Conservation (phyloP, 169 alveolate species). For the Plasmodium vivax region DNA sequence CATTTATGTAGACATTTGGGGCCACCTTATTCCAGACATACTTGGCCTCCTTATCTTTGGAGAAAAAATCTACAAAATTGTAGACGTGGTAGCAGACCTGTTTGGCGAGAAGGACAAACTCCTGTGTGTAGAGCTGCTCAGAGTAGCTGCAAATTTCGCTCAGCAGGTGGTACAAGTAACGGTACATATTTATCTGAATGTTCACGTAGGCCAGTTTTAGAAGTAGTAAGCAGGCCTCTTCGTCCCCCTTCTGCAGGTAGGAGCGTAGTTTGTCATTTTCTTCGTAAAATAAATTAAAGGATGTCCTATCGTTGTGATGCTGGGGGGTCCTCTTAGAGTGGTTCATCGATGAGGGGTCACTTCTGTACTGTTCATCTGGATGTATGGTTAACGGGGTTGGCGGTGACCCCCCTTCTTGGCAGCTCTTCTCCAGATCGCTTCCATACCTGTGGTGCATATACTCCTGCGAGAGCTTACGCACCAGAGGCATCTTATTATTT, state of each 20-base stretch:
- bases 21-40: slow-evolving; percentile 27
- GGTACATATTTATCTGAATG: slow-evolving; percentile 25
- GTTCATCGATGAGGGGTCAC: not conserved
- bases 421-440: slow-evolving; percentile 15
- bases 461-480: slow-evolving; percentile 8
- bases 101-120: slow-evolving; percentile 31
- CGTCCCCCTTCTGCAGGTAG: slow-evolving; percentile 39
- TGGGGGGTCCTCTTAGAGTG: not conserved
- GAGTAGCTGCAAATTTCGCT: slow-evolving; percentile 45
- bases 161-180: slow-evolving; percentile 34
- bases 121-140: slow-evolving; percentile 15
- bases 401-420: not conserved
- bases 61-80: slow-evolving; percentile 45
- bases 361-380: not conserved
- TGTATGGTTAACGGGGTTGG: not conserved
- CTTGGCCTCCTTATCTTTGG: slow-evolving; percentile 35
- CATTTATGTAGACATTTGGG: slow-evolving; percentile 44
- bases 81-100: slow-evolving; percentile 67
- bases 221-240: slow-evolving; percentile 29
- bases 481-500: slow-evolving; percentile 39
- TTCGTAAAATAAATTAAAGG: slow-evolving; percentile 37
- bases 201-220: slow-evolving; percentile 56
- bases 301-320: not conserved
- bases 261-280: slow-evolving; percentile 39
- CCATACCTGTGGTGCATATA: slow-evolving; percentile 55